Base-by-base conservation (phyloP, 768 basidiomycete species). In the Myochromella boudieri region DNA sequence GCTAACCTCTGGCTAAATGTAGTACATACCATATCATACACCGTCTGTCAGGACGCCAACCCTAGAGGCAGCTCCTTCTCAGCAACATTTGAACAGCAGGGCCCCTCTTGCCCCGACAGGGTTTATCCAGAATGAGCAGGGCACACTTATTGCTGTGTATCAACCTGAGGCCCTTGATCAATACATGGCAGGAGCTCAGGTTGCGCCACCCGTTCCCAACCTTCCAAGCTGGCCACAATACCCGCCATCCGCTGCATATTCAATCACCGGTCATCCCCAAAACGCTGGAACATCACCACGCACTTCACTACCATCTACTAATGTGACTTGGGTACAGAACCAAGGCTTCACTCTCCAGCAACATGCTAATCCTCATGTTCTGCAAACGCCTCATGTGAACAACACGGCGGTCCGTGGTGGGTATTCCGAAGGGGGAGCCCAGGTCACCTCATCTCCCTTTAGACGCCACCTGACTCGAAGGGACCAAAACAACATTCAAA, bases 121-220 rank as follows among this genome's bases (percentile, higher is more conserved):
- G 1, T 89, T 87, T 57, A 78, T 85, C 43, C 84, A 87, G 50
- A 81, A 82, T 44, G 83, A 86, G 45, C 82, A 84, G 41, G 85
- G 87, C 4, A 79, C 79, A n/a, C 70, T 88, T 22, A 77, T 87
- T 32, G 77, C 87, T 18, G 75, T 87, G 25, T 88, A 89, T 59
- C 77, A 76, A 20, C 81, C 81, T 3, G 86, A 88, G 37, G 85
- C 81, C 1, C 72, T 87, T 21, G 78, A 85, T 52, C 78, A 80
- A 43, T 87, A 87, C 54, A 81, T 87, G 79, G 60, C 81, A 18
- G 67, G 70, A 39, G 66, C 63, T 47, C 71, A 70, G 21, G 46
- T 43, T 11, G 51, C 56, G 9, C 51, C 68, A 11, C 63, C 64
- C 43, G 51, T 59, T 32, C 65, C 61, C 51, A 56, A 59, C 42